Conservation (phyloP, 257 asterid species). For the Solanum commersonii region DNA sequence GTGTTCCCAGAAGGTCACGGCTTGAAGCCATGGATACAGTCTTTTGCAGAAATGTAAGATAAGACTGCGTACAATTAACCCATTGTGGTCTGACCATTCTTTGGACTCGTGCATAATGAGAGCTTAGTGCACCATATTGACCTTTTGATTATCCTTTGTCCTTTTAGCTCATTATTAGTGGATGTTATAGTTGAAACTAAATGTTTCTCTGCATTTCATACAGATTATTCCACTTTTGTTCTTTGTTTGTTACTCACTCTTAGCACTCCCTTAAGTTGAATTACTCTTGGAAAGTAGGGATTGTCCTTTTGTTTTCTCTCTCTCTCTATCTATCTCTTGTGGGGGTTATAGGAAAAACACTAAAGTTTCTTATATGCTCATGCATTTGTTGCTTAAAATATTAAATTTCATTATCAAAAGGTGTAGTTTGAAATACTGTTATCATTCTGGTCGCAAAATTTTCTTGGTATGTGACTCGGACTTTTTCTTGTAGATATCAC, state of each 20-base stretch:
- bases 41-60: background rate
- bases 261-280: background rate
- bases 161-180: background rate
- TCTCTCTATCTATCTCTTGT: background rate
- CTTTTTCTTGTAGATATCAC: slow-evolving; percentile 71
- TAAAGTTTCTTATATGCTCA: background rate
- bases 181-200: background rate
- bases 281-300: background rate
- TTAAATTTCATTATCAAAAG: background rate
- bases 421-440: background rate
- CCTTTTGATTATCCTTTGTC: background rate
- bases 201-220: background rate
- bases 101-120: background rate
- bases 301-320: background rate
- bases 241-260: background rate
- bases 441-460: background rate
- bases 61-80: background rate
- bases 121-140: background rate
- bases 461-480: slow-evolving; percentile 17
- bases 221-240: background rate
- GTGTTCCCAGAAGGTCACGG: background rate
- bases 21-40: background rate
- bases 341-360: background rate
- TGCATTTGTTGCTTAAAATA: background rate
- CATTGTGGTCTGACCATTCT: background rate